A percentile compares a stretch with the other conserved stretches of the same genome.
Evolutionary conservation across 768 basidiomycete species (phyloP).

Genomic region (Termitomyces sp.): DNA sequence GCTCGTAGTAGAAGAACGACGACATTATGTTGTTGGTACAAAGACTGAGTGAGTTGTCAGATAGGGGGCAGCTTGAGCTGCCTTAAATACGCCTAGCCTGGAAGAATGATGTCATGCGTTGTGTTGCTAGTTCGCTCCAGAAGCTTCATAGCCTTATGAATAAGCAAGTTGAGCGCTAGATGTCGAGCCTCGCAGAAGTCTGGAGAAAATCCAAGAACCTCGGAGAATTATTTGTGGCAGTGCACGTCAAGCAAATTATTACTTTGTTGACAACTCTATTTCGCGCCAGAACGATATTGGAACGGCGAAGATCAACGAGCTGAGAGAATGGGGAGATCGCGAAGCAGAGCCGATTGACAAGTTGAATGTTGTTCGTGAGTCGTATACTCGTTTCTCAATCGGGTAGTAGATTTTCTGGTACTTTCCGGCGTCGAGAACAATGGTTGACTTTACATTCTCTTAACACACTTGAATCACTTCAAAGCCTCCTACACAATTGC

Average conservation of each 20-base stretch:
- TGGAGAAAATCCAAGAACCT: neutral
- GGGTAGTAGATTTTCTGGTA: too few species aligned
- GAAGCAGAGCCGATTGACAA: too few species aligned
- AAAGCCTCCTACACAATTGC: too few species aligned
- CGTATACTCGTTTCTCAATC: too few species aligned
- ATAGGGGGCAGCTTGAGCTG: neutral
- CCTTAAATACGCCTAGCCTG: neutral
- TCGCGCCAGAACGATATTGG: too few species aligned
- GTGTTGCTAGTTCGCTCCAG: neutral
- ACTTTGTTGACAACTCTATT: too few species aligned
- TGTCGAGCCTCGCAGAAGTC: neutral
- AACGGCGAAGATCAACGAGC: too few species aligned
- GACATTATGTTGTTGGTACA: slow-evolving; percentile 10
- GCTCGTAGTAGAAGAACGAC: slow-evolving; percentile 32
- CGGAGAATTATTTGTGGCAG: neutral
- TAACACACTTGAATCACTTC: too few species aligned
- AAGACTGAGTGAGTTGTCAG: neutral
- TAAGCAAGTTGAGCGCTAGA: neutral
- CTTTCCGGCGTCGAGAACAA: too few species aligned
- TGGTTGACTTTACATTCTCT: too few species aligned
- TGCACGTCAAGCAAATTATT: neutral
- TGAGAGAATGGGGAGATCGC: too few species aligned
- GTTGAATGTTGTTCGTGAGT: too few species aligned
- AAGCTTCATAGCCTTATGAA: neutral
- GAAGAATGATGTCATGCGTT: neutral